Evolutionary conservation across 1,284 basidiomycete genomes (phyloP).

Genomic region (Malassezia globosa): DNA sequence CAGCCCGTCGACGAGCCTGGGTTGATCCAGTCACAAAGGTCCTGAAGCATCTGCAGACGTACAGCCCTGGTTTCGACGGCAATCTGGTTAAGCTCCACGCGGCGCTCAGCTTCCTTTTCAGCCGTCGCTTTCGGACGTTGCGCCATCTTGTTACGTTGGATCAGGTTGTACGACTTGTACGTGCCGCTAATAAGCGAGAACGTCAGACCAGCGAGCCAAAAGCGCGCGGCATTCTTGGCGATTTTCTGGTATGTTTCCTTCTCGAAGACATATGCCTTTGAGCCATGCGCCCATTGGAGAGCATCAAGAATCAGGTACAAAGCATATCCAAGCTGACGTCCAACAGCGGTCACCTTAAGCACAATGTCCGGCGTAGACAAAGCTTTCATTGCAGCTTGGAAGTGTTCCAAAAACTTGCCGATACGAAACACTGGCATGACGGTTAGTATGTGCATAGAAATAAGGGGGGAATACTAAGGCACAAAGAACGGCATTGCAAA

Average conservation of each 20-base stretch:
- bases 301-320: constrained; percentile 59
- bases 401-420: constrained; percentile 85
- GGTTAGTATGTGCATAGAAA: neutral
- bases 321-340: constrained; percentile 77
- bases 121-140: constrained; percentile 51
- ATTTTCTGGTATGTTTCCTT: constrained; percentile 60
- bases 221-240: constrained; percentile 64
- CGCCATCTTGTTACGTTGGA: constrained; percentile 28
- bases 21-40: constrained; percentile 72
- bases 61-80: constrained; percentile 58
- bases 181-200: constrained; percentile 35
- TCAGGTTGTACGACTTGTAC: constrained; percentile 43
- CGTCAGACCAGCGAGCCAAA: constrained; percentile 69
- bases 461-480: too few species aligned
- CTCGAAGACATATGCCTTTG: constrained; percentile 46
- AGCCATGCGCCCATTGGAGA: constrained; percentile 39
- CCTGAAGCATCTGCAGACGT: constrained; percentile 67
- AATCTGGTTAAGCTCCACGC: constrained; percentile 56
- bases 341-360: constrained; percentile 72
- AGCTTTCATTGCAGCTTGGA: constrained; percentile 80
- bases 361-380: constrained; percentile 55
- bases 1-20: constrained; percentile 73
- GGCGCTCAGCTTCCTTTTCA: constrained; percentile 59
- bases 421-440: constrained; percentile 69
- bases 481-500: too few species aligned